phyloP scores from a whole-genome alignment of 2,329 filamentous ascomycete species.

The Alternaria rosae region DNA sequence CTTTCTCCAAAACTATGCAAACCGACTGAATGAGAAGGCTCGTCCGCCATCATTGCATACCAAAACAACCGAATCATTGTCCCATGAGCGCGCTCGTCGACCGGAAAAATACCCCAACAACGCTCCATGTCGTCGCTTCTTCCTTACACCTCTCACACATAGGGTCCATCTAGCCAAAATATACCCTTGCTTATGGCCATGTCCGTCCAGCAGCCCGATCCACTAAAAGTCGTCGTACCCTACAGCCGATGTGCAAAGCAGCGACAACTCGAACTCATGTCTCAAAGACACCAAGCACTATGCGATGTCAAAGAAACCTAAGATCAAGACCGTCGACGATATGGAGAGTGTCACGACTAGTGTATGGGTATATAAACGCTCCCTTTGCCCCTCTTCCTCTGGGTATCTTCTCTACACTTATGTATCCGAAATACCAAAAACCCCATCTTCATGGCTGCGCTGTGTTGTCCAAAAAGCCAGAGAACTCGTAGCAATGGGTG shows the following conservation, averaged over 20 bases:
- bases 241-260: too few relatives aligned
- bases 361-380: neutral
- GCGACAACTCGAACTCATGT: neutral
- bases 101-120: too few relatives aligned
- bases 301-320: neutral
- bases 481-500: accelerated
- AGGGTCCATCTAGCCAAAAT: neutral
- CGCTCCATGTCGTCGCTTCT: neutral
- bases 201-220: neutral
- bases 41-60: neutral
- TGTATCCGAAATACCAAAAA: neutral
- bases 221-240: neutral
- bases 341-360: neutral
- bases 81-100: neutral
- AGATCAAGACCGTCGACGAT: too few relatives aligned
- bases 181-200: too few relatives aligned
- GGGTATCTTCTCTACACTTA: neutral
- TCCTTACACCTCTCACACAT: neutral
- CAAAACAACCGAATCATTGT: accelerated
- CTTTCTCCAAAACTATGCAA: neutral
- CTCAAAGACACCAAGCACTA: neutral
- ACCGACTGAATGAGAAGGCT: too few relatives aligned
- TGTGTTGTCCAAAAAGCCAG: neutral
- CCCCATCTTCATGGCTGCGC: neutral
- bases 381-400: neutral